Conservation (phyloP, 2,329 filamentous ascomycete species). For the Beauveria asiatica region DNA sequence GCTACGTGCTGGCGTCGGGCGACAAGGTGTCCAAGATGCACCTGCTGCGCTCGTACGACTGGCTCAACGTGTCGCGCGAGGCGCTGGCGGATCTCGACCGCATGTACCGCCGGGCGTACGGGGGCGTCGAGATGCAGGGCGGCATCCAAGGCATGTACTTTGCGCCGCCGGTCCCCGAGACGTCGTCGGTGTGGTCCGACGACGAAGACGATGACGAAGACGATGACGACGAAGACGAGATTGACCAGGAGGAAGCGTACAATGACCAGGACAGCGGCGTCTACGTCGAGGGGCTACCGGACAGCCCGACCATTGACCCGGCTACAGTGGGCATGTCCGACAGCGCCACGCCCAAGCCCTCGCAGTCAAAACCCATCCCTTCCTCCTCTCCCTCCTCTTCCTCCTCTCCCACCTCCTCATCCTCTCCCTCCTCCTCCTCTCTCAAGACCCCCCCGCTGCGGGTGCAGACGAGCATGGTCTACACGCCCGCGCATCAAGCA, state of each 20-base stretch:
- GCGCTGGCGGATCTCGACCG: slow-evolving; percentile 46
- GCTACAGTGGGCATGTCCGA: neutral
- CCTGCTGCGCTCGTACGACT: slow-evolving; percentile 47
- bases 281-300: neutral
- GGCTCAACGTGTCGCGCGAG: slow-evolving; percentile 42
- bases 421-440: too few species aligned
- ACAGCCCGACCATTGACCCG: neutral
- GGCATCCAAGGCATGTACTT: slow-evolving; percentile 35
- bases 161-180: neutral
- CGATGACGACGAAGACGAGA: slow-evolving; percentile 11
- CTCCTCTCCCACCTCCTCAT: neutral
- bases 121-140: slow-evolving; percentile 34
- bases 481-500: slow-evolving; percentile 7
- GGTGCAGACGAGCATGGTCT: slow-evolving; percentile 35
- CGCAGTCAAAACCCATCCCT: neutral
- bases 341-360: neutral
- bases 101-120: slow-evolving; percentile 50
- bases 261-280: neutral
- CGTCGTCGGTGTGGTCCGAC: neutral
- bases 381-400: too few species aligned
- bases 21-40: slow-evolving; percentile 41
- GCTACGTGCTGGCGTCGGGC: slow-evolving; percentile 47
- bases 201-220: neutral
- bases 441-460: slow-evolving; percentile 25
- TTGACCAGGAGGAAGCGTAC: neutral